Evolutionary conservation across 2,329 filamentous ascomycete genomes (phyloP).

Genomic region (Colletotrichum sp.): DNA sequence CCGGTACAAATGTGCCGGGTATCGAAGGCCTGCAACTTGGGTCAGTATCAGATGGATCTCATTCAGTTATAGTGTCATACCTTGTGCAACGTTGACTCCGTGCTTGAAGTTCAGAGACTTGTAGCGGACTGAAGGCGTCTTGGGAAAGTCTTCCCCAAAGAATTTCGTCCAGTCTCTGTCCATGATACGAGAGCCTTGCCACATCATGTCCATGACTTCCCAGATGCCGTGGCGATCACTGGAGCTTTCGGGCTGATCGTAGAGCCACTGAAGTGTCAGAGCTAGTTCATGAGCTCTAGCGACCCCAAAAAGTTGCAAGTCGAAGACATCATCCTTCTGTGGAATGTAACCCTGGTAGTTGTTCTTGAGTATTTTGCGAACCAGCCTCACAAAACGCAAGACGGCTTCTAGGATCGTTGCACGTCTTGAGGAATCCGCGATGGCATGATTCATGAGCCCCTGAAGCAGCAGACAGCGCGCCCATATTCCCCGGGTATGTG

Average conservation of each 20-base stretch:
- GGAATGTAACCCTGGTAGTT: slow-evolving; percentile 55
- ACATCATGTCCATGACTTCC: slow-evolving; percentile 46
- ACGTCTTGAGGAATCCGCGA: slow-evolving; percentile 49
- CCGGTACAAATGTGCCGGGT: slow-evolving; percentile 43
- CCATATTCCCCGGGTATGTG: slow-evolving; percentile 54
- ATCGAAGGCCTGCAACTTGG: slow-evolving; percentile 36
- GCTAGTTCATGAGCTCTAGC: slow-evolving; percentile 43
- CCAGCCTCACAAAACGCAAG: slow-evolving; percentile 53
- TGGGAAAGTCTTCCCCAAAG: slow-evolving; percentile 24
- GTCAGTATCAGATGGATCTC: not conserved
- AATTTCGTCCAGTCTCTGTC: slow-evolving; percentile 36
- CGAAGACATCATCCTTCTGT: slow-evolving; percentile 46
- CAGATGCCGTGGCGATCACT: slow-evolving; percentile 30
- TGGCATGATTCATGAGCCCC: slow-evolving; percentile 49
- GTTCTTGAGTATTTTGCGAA: slow-evolving; percentile 59
- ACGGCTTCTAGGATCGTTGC: slow-evolving; percentile 52
- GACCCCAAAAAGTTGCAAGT: slow-evolving; percentile 37
- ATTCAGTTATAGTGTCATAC: slow-evolving; percentile 26
- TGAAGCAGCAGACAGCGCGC: slow-evolving; percentile 55
- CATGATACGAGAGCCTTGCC: slow-evolving; percentile 27
- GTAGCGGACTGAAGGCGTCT: slow-evolving; percentile 23
- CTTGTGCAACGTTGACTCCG: slow-evolving; percentile 49
- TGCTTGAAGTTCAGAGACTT: slow-evolving; percentile 41
- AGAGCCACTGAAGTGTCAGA: slow-evolving; percentile 44
- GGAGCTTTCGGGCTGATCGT: slow-evolving; percentile 35